Conservation (phyloP, 2,329 filamentous ascomycete genomes). For the Mollisia scopiformis region DNA sequence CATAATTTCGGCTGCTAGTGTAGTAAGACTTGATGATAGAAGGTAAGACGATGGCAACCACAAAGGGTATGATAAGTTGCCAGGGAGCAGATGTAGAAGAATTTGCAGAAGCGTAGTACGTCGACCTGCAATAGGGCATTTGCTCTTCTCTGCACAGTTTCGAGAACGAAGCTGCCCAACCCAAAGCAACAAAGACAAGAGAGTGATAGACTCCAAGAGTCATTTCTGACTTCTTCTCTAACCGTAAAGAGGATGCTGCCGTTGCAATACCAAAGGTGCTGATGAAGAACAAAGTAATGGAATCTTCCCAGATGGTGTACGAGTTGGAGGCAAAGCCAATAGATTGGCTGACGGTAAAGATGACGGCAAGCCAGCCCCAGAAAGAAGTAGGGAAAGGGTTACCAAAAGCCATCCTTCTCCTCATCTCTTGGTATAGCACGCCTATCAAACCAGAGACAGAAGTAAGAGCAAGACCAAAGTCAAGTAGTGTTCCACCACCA, state of each 20-base stretch:
- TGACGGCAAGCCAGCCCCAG: constrained; percentile 85
- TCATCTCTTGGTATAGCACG: constrained; percentile 41
- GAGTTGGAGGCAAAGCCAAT: constrained; percentile 96
- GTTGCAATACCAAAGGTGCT: constrained; percentile 83
- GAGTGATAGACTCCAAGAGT: constrained; percentile 85
- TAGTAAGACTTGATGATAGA: constrained; percentile 80
- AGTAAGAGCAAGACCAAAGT: constrained; percentile 28
- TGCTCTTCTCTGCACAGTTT: constrained; percentile 96
- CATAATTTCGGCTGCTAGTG: constrained; percentile 79
- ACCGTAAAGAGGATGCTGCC: constrained; percentile 74
- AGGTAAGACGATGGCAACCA: constrained; percentile 73
- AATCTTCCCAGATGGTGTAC: constrained; percentile 98
- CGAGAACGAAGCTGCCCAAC: constrained; percentile 81
- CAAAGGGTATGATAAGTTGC: constrained; percentile 81
- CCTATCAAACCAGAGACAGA: constrained; percentile 37
- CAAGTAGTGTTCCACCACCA: constrained; percentile 20
- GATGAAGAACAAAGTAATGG: constrained; percentile 89
- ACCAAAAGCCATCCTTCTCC: constrained; percentile 36
- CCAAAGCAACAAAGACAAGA: constrained; percentile 77
- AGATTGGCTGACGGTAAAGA: constrained; percentile 87
- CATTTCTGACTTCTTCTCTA: constrained; percentile 67
- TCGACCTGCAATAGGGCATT: constrained; percentile 94
- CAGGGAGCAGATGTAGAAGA: constrained; percentile 92
- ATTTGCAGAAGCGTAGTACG: constrained; percentile 89
- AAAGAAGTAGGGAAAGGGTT: constrained; percentile 70